phyloP scores from a whole-genome alignment of 148 eudicot species.

The Heliosperma pusillum region DNA sequence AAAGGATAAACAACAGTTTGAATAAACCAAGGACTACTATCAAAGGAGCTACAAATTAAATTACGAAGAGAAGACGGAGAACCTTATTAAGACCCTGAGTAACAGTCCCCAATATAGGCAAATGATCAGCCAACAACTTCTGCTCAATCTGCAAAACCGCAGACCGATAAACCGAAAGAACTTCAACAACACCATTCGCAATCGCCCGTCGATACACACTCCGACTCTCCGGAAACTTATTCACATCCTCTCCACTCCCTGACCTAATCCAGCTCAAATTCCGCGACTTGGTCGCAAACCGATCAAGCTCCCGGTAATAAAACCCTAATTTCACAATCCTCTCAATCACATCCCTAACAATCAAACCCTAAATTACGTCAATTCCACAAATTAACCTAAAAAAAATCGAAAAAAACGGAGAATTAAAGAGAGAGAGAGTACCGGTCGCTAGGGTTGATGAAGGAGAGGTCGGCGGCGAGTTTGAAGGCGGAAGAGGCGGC shows the following conservation, averaged over 20 bases:
- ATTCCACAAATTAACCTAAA: neutral
- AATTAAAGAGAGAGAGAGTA: conserved; percentile 6
- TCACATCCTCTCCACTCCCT: conserved; percentile 27
- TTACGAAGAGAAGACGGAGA: neutral
- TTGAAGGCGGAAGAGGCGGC: conserved; percentile 63
- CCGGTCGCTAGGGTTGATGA: conserved; percentile 72
- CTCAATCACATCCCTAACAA: conserved; percentile 83
- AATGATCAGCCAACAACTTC: conserved; percentile 76
- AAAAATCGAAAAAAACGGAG: neutral
- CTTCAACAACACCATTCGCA: conserved; percentile 95
- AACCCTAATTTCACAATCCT: conserved; percentile 81
- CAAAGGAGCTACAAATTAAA: neutral
- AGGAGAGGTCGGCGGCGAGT: conserved; percentile 85
- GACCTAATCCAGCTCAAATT: conserved; percentile 95
- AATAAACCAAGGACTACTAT: neutral
- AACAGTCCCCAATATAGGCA: conserved; percentile 79
- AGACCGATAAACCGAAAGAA: conserved; percentile 82
- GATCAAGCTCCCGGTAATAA: conserved; percentile 91
- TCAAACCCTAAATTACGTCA: neutral
- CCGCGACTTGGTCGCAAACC: conserved; percentile 71
- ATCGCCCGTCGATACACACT: conserved; percentile 86
- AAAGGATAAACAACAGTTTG: no score
- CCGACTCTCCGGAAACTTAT: conserved; percentile 44
- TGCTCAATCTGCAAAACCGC: conserved; percentile 93
- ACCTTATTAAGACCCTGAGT: conserved; percentile 97